A percentile compares a stretch with the other conserved stretches of the same genome.
Conservation (phyloP, 2,329 filamentous ascomycete species). For the Alternaria angustiovoidea region DNA sequence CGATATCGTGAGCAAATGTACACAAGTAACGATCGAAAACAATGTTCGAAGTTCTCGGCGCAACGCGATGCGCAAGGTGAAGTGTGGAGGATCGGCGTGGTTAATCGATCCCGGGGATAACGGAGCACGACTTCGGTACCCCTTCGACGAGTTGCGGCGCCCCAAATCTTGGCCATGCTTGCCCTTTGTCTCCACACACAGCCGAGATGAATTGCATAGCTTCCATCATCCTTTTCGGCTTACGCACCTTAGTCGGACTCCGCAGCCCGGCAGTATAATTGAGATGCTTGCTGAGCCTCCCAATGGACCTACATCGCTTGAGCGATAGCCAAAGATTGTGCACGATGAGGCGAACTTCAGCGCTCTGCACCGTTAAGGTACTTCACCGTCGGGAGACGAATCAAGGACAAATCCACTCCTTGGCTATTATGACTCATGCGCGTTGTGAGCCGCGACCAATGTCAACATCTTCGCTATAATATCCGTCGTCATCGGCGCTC, state of each 20-base stretch:
- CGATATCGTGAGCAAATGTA: background rate
- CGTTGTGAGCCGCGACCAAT: background rate
- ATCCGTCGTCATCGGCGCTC: constrained; percentile 8
- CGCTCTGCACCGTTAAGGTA: too few species aligned
- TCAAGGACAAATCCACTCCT: background rate
- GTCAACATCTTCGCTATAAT: background rate
- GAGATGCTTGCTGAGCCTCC: background rate
- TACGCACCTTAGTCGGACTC: background rate
- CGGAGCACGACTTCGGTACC: background rate
- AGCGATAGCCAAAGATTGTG: too few species aligned
- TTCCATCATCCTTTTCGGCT: background rate
- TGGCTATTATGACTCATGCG: background rate
- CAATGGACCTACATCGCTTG: background rate
- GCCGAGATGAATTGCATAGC: background rate
- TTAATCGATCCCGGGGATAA: background rate
- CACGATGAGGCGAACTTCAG: too few species aligned
- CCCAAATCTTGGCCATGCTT: background rate
- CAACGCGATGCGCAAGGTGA: too few species aligned
- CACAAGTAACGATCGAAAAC: background rate
- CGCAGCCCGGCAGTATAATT: background rate
- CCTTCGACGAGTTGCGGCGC: background rate
- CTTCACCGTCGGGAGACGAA: too few species aligned
- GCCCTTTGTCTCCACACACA: background rate
- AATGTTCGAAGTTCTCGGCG: background rate
- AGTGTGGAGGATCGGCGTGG: background rate